Conservation (phyloP, 2,329 filamentous ascomycete species). For the Trichoderma atrobrunneum region DNA sequence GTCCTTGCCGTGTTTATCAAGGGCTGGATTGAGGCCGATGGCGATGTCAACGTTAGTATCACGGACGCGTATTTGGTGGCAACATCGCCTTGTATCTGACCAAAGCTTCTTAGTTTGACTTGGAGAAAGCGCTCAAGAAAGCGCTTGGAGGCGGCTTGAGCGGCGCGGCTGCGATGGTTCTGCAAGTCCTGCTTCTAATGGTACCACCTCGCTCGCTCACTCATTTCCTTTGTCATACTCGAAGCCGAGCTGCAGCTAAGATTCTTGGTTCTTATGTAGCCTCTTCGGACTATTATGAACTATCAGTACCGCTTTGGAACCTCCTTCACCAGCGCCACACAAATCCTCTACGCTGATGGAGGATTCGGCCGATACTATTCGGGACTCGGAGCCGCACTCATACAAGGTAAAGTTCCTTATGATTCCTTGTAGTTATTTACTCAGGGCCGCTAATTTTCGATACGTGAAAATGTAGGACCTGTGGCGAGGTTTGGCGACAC, state of each 20-base stretch:
- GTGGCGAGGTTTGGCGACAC: slow-evolving; percentile 48
- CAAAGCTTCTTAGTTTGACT: slow-evolving; percentile 38
- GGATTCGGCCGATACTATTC: slow-evolving; percentile 45
- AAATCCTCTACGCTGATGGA: slow-evolving; percentile 42
- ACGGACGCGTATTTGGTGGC: not conserved
- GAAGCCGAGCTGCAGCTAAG: not conserved
- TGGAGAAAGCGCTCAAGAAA: slow-evolving; percentile 42
- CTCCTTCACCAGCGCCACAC: slow-evolving; percentile 39
- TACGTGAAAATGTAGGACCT: slow-evolving; percentile 34
- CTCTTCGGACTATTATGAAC: slow-evolving; percentile 50
- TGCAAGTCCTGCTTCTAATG: slow-evolving; percentile 48
- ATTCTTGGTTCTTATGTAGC: slow-evolving; percentile 30
- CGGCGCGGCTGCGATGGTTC: slow-evolving; percentile 47
- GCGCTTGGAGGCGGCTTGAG: slow-evolving; percentile 47
- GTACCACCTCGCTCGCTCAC: slow-evolving; percentile 27
- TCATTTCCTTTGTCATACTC: not conserved
- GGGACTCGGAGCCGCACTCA: slow-evolving; percentile 43
- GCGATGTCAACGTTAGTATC: slow-evolving; percentile 36
- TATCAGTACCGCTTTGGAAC: slow-evolving; percentile 49
- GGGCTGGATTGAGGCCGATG: slow-evolving; percentile 44
- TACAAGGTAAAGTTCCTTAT: slow-evolving; percentile 38
- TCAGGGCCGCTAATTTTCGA: not conserved
- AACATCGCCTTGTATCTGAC: not conserved
- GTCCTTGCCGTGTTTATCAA: slow-evolving; percentile 41
- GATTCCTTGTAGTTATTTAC: not conserved